A percentile compares a stretch with the other conserved stretches of the same genome.
phyloP scores from a whole-genome alignment of 2,329 filamentous ascomycete species.

The Colletotrichum sp. region DNA sequence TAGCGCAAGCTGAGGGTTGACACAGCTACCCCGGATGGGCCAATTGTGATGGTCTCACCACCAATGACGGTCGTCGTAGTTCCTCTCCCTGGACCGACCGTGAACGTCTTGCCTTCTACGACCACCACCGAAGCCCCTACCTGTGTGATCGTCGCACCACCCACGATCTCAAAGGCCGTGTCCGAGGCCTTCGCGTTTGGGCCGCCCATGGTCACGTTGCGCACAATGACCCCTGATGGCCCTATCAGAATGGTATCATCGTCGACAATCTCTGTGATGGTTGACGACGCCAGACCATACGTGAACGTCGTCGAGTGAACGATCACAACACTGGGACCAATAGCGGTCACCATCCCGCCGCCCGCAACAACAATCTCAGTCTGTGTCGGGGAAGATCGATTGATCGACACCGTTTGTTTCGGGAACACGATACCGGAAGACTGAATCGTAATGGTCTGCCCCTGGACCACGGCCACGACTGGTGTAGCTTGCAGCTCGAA shows the following conservation, averaged over 20 bases:
- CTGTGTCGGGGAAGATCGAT: constrained; percentile 32
- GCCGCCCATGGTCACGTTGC: constrained; percentile 49
- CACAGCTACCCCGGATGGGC: constrained; percentile 52
- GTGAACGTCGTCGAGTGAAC: constrained; percentile 49
- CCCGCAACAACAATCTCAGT: constrained; percentile 52
- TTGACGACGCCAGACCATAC: constrained; percentile 42
- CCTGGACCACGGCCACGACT: constrained; percentile 39
- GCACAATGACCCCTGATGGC: constrained; percentile 45
- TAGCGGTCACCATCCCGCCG: constrained; percentile 50
- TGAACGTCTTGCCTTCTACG: constrained; percentile 55
- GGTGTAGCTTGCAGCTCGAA: constrained; percentile 44
- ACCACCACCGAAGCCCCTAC: constrained; percentile 53
- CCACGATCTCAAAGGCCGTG: constrained; percentile 52
- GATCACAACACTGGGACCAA: constrained; percentile 44
- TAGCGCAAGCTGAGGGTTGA: constrained; percentile 48
- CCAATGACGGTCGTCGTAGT: constrained; percentile 50
- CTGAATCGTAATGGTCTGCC: constrained; percentile 37
- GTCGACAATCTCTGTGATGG: constrained; percentile 45
- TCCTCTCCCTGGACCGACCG: constrained; percentile 47
- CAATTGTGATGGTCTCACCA: constrained; percentile 57
- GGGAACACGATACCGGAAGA: constrained; percentile 35
- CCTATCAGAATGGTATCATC: constrained; percentile 58
- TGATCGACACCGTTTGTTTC: constrained; percentile 40
- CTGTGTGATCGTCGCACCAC: constrained; percentile 57
- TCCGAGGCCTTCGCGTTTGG: constrained; percentile 34